These are phyloP conservation scores for Croton setiger DNA, from an alignment of 441 rosid genomes.

Conservation along the genomic window DNA sequence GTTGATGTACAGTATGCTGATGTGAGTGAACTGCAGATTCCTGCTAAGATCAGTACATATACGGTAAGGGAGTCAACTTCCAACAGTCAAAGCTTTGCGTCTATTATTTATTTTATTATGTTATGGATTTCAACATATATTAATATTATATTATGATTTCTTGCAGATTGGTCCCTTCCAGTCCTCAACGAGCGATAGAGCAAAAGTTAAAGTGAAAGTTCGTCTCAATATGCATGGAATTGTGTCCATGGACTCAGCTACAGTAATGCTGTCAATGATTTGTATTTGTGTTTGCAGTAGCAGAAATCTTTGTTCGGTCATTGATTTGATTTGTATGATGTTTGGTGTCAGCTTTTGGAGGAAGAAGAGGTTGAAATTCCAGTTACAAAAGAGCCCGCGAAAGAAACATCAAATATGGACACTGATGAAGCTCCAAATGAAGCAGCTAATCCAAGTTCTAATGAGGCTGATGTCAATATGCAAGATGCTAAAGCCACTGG, in stretches of 20 bases:
- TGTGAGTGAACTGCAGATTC: constrained; percentile 49
- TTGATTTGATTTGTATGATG: not conserved
- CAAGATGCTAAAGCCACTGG: constrained; percentile 63
- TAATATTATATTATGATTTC: constrained; percentile 14
- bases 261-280: constrained; percentile 37
- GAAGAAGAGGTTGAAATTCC: constrained; percentile 89
- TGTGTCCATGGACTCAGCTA: constrained; percentile 81
- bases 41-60: constrained; percentile 73
- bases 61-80: constrained; percentile 37
- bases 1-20: constrained; percentile 80
- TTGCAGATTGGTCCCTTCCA: constrained; percentile 96
- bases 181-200: constrained; percentile 58
- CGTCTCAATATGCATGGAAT: constrained; percentile 85
- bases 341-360: constrained; percentile 62
- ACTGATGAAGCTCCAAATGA: constrained; percentile 53
- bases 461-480: constrained; percentile 70
- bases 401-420: constrained; percentile 71
- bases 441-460: constrained; percentile 40
- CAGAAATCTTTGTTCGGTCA: not conserved
- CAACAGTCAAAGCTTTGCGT: not conserved
- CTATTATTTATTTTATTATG: not conserved
- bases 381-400: constrained; percentile 53
- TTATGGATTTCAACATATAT: not conserved
- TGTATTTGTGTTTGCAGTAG: not conserved
- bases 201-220: constrained; percentile 85